These are phyloP conservation scores for Rasamsonia emersonii DNA, from an alignment of 2,329 filamentous ascomycete species.

Conservation along the genomic window DNA sequence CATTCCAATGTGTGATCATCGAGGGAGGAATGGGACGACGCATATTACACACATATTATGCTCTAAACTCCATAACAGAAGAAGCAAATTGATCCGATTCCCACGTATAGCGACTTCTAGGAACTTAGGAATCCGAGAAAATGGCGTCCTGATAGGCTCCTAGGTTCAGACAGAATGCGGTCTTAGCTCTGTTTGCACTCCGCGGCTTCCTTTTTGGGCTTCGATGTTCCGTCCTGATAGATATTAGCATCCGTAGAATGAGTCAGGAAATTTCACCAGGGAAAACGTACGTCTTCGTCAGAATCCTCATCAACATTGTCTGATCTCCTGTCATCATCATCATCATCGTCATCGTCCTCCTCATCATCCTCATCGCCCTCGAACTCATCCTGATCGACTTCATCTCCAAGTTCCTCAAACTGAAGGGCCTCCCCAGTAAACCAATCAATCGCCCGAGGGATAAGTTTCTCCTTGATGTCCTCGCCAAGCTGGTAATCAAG, in stretches of 20 bases:
- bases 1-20: too few species aligned
- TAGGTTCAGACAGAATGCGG: too few species aligned
- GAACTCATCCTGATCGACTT: constrained; percentile 71
- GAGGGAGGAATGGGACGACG: too few species aligned
- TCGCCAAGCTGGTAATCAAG: constrained; percentile 98
- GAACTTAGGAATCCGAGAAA: too few species aligned
- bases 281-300: constrained; percentile 40
- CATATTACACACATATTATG: too few species aligned
- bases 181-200: constrained; percentile 92
- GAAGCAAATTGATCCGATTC: too few species aligned
- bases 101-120: too few species aligned
- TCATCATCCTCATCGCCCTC: constrained; percentile 92
- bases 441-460: constrained; percentile 97
- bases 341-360: constrained; percentile 74
- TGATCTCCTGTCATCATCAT: constrained; percentile 73
- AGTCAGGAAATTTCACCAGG: constrained; percentile 2
- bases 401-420: constrained; percentile 87
- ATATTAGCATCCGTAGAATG: constrained; percentile 14
- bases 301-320: constrained; percentile 55
- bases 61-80: too few species aligned
- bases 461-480: constrained; percentile 99
- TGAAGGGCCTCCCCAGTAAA: constrained; percentile 97
- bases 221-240: constrained; percentile 70
- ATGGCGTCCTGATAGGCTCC: too few species aligned
- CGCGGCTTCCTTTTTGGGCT: constrained; percentile 87